phyloP scores from a whole-genome alignment of 1,139 yeast genomes.

The Insectozyma bohioensis region DNA sequence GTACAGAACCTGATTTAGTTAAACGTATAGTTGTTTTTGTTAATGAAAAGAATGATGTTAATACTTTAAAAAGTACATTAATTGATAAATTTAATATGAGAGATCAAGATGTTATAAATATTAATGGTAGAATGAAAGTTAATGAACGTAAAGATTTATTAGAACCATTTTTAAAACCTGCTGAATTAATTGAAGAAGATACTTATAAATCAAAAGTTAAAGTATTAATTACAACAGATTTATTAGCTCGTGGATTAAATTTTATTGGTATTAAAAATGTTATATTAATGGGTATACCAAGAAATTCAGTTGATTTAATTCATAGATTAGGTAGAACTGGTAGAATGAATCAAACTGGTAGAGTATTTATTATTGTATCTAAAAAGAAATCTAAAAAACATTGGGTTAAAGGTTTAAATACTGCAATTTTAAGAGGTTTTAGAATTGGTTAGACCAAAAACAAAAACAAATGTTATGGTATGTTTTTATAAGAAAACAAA shows the following conservation, averaged over 20 bases:
- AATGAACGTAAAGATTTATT: slow-evolving; percentile 59
- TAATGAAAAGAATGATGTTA: slow-evolving; percentile 68
- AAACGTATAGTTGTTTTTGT: slow-evolving; percentile 88
- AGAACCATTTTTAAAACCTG: slow-evolving; percentile 62
- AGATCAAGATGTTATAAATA: slow-evolving; percentile 47
- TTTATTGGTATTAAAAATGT: slow-evolving; percentile 82
- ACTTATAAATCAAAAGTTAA: slow-evolving; percentile 37
- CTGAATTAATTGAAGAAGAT: slow-evolving; percentile 37
- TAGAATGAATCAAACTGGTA: slow-evolving; percentile 83
- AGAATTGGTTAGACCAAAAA: slow-evolving; percentile 38
- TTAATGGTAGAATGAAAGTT: slow-evolving; percentile 64
- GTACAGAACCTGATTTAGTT: slow-evolving; percentile 72
- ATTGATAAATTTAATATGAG: slow-evolving; percentile 53
- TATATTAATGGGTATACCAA: slow-evolving; percentile 81
- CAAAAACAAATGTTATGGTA: no score
- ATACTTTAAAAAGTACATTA: slow-evolving; percentile 55
- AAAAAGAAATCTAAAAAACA: slow-evolving; percentile 54
- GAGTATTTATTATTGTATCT: slow-evolving; percentile 74
- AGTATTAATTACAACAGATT: slow-evolving; percentile 85
- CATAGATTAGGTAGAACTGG: slow-evolving; percentile 97
- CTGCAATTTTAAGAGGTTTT: slow-evolving; percentile 58
- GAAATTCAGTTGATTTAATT: slow-evolving; percentile 78
- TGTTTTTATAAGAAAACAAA: slow-evolving; percentile 4
- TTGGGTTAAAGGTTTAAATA: slow-evolving; percentile 85
- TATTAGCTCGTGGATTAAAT: slow-evolving; percentile 87